Percentiles rank a stretch among this genome's conserved stretches.
Conservation (phyloP, 805 yeast species). For the Yamadazyma tumulicola region DNA sequence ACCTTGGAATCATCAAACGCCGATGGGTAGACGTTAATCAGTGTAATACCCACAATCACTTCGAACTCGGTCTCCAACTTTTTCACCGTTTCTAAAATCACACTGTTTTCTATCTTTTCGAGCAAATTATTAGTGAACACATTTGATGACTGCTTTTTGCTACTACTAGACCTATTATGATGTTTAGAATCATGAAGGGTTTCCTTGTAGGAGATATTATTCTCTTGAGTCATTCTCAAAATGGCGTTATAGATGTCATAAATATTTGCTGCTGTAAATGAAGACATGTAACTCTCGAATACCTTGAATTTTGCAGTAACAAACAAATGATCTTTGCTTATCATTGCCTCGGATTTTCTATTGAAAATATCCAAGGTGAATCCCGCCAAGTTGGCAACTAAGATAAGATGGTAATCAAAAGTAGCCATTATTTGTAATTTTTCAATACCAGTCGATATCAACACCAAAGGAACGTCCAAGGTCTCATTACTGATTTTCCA, state of each 20-base stretch:
- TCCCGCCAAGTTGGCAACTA: constrained; percentile 52
- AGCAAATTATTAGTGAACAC: not conserved
- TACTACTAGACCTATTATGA: not conserved
- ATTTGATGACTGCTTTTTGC: constrained; percentile 1
- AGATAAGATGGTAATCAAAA: constrained; percentile 83
- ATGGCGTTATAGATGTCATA: constrained; percentile 74
- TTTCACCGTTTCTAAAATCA: constrained; percentile 30
- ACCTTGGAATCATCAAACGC: constrained; percentile 77
- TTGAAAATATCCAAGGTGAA: constrained; percentile 61
- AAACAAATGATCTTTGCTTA: constrained; percentile 57
- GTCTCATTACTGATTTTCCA: constrained; percentile 55
- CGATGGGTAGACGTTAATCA: constrained; percentile 76
- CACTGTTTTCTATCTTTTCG: constrained; percentile 11
- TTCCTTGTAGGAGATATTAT: constrained; percentile 67
- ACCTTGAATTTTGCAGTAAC: constrained; percentile 49
- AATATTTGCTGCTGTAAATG: constrained; percentile 79
- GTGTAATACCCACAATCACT: constrained; percentile 53
- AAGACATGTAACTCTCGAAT: constrained; percentile 66
- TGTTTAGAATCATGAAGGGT: constrained; percentile 57
- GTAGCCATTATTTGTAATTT: constrained; percentile 58
- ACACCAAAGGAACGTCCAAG: constrained; percentile 63
- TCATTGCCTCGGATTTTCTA: constrained; percentile 50
- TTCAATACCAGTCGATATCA: constrained; percentile 54
- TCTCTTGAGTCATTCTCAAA: constrained; percentile 69
- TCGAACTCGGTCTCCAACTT: constrained; percentile 66